Percentiles rank a stretch among this genome's conserved stretches.
phyloP scores from a whole-genome alignment of 495 filamentous ascomycete genomes.

The Penicillium waksmanii region DNA sequence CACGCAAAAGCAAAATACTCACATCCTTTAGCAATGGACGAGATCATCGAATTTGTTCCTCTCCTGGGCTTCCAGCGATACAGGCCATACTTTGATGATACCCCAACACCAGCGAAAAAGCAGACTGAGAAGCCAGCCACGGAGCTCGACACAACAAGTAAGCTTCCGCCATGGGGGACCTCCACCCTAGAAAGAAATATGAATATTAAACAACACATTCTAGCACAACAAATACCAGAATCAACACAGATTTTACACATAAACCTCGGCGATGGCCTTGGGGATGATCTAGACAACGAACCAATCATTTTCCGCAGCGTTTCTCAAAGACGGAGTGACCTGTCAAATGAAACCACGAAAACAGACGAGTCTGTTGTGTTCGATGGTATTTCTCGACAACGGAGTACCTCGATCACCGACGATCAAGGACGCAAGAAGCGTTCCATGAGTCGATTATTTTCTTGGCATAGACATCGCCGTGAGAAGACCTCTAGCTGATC shows the following conservation, averaged over 20 bases:
- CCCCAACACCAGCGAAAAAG: background rate
- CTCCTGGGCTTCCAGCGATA: conserved; percentile 3
- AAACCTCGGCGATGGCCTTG: background rate
- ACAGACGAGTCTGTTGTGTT: no score
- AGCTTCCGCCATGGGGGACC: background rate
- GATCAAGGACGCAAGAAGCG: no score
- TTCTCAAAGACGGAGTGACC: no score
- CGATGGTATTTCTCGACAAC: no score
- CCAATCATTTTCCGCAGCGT: background rate
- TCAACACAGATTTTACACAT: background rate
- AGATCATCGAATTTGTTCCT: background rate
- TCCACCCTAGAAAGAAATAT: no score
- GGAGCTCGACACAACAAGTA: background rate
- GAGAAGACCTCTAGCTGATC: no score
- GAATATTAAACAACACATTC: background rate
- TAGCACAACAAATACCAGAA: background rate
- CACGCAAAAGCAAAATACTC: no score
- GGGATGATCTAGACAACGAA: background rate
- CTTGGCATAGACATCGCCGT: no score
- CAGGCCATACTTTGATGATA: background rate
- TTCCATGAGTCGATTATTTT: no score
- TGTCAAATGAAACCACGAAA: no score
- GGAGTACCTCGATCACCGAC: no score
- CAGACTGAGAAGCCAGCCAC: background rate
- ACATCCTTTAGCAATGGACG: background rate